Evolutionary conservation across 2,329 filamentous ascomycete species (phyloP), one percentile per base, ranked within the genome.

Genomic region (Ciborinia camelliae): DNA sequence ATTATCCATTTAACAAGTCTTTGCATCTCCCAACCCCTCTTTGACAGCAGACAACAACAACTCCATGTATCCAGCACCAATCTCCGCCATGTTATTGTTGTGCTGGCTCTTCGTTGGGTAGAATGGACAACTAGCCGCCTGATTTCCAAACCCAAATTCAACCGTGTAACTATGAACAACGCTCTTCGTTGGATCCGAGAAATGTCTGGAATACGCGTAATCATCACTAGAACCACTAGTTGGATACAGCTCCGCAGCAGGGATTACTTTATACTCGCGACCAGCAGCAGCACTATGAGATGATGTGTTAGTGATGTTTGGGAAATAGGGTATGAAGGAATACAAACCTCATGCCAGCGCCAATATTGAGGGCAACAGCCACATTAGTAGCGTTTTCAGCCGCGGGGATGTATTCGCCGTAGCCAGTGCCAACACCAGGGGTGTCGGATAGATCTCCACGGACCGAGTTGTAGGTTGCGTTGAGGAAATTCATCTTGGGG

Each of bases 401-500:
- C n/a, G 59, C 48, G 0, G 77, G 71, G 12, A 80, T 74, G 70
- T 80, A 84, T 73, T 83, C 81, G 59, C 76, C 76, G 72, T 84
- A 84, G 20, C 68, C 70, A 50, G 66, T 64, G 58, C 75, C 73
- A 12, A 68, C 61, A 3, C 71, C 67, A 3, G 75, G 74, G 0
- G 71, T 73, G 51, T 80, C 76, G 32, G 77, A 76, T 1, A 80
- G 72, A 14, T 81, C 71, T 37, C 83, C 84, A 20, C 84, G 80
- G 54, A 79, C 78, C 62, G 79, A 79, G 64, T 86, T 80, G 66
- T 81, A 87, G 4, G 78, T 73, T 2, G 75, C 62, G 77, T 85
- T 86, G 32, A 77, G 71, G 73, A 86, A 84, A 74, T 79, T 85
- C 78, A 82, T 81, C 57, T 68, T 68, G 0, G 79, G 71, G 53